phyloP scores from a whole-genome alignment of 1,284 basidiomycete species.

The Fomitopsis betulina region DNA sequence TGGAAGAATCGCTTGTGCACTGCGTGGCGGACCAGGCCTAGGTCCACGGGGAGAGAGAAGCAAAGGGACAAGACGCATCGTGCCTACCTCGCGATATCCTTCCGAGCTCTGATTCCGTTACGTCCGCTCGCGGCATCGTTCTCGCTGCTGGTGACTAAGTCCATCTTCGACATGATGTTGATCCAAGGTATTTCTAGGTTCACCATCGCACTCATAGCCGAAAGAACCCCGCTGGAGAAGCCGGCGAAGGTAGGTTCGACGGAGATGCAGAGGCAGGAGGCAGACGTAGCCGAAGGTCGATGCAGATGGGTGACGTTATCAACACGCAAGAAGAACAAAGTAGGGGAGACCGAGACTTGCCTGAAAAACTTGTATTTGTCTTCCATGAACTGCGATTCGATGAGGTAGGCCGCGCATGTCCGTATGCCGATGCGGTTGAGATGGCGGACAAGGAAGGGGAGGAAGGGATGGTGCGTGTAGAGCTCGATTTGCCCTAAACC shows the following conservation, averaged over 20 bases:
- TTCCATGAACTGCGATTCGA: constrained; percentile 99
- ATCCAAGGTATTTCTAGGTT: constrained; percentile 96
- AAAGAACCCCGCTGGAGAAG: constrained; percentile 80
- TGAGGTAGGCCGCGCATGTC: constrained; percentile 83
- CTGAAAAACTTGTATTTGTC: constrained; percentile 98
- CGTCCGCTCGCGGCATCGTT: constrained; percentile 62
- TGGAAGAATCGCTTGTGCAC: not conserved
- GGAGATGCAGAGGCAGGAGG: not conserved
- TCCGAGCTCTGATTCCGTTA: constrained; percentile 69
- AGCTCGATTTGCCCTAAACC: constrained; percentile 93
- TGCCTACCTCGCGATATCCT: constrained; percentile 66
- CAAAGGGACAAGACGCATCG: constrained; percentile 23
- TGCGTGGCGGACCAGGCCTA: not conserved
- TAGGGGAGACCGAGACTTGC: constrained; percentile 29
- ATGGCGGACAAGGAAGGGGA: constrained; percentile 82
- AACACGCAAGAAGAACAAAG: not conserved
- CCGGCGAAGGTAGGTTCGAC: not conserved
- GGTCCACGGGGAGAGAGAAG: not conserved
- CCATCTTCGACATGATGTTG: constrained; percentile 99
- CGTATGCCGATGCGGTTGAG: constrained; percentile 72
- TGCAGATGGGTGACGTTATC: not conserved
- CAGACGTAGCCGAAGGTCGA: not conserved
- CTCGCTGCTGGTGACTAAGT: constrained; percentile 72
- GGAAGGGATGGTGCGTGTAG: constrained; percentile 97
- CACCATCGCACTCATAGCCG: constrained; percentile 99